A percentile compares a stretch with the other conserved stretches of the same genome.
Evolutionary conservation across 179 eudicot species (phyloP).

Genomic region (Kewa caespitosa): DNA sequence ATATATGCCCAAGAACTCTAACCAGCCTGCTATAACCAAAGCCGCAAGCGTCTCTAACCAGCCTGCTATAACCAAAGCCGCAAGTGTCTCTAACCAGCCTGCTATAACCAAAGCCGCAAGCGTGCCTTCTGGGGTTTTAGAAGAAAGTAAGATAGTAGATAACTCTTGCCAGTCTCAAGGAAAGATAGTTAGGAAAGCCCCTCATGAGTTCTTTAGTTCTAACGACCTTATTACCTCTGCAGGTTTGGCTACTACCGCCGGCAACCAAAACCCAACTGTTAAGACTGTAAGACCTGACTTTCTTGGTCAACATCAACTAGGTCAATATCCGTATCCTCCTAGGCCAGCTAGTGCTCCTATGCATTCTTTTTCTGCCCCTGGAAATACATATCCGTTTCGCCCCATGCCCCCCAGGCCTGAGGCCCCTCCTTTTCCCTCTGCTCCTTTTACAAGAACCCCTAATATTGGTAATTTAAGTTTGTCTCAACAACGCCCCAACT

Average conservation of each 20-base stretch:
- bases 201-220: constrained; percentile 42
- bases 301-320: constrained; percentile 33
- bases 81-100: constrained; percentile 44
- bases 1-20: constrained; percentile 28
- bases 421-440: constrained; percentile 33
- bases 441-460: constrained; percentile 38
- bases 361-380: constrained; percentile 40
- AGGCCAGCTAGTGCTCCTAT: constrained; percentile 41
- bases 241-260: constrained; percentile 42
- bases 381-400: constrained; percentile 36
- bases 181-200: constrained; percentile 32
- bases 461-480: constrained; percentile 50
- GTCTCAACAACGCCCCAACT: constrained; percentile 44
- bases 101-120: constrained; percentile 37
- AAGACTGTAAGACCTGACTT: constrained; percentile 30
- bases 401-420: constrained; percentile 44
- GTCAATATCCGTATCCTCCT: constrained; percentile 38
- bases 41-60: constrained; percentile 36
- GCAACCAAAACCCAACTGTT: constrained; percentile 38
- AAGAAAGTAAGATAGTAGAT: constrained; percentile 30
- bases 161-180: constrained; percentile 29
- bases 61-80: too few relatives aligned
- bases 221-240: constrained; percentile 37
- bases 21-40: constrained; percentile 40
- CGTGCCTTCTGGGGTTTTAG: constrained; percentile 31